Evolutionary conservation across 495 filamentous ascomycete species (phyloP).

Genomic region (Massariosphaeria phaeospora): DNA sequence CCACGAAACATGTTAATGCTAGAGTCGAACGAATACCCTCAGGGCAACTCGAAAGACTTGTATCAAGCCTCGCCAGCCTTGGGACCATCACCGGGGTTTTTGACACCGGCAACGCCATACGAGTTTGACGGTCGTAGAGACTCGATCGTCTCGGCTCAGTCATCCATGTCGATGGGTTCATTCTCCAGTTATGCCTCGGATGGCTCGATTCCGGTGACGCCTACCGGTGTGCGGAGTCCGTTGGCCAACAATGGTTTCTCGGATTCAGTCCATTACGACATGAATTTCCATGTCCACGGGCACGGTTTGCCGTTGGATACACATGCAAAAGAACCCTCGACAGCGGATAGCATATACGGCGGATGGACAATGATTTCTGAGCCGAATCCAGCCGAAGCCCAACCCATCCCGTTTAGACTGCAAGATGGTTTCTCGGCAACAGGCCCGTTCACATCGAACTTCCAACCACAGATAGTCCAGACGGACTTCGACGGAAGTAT

Average conservation of each 20-base stretch:
- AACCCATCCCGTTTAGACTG: background rate
- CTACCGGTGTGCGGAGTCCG: background rate
- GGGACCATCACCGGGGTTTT: background rate
- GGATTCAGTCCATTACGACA: background rate
- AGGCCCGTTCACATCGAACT: background rate
- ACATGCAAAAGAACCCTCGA: background rate
- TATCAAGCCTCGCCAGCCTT: background rate
- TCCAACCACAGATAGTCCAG: no score
- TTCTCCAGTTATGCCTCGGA: background rate
- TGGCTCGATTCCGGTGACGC: conserved; percentile 8
- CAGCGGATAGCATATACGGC: background rate
- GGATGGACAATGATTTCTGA: background rate
- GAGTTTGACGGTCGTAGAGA: conserved; percentile 23
- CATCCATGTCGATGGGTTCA: conserved; percentile 6
- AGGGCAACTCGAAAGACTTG: background rate
- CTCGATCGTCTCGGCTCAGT: conserved; percentile 10
- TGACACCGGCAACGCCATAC: conserved; percentile 4
- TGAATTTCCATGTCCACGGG: background rate
- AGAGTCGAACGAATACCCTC: background rate
- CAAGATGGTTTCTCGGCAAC: background rate
- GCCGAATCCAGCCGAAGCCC: background rate
- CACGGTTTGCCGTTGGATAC: background rate
- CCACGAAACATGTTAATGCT: background rate
- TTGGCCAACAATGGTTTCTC: background rate
- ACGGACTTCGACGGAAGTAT: no score